Percentiles rank a stretch among this genome's conserved stretches.
Evolutionary conservation across 2,329 filamentous ascomycete genomes (phyloP).

Genomic region (Pseudocercospora vitis): DNA sequence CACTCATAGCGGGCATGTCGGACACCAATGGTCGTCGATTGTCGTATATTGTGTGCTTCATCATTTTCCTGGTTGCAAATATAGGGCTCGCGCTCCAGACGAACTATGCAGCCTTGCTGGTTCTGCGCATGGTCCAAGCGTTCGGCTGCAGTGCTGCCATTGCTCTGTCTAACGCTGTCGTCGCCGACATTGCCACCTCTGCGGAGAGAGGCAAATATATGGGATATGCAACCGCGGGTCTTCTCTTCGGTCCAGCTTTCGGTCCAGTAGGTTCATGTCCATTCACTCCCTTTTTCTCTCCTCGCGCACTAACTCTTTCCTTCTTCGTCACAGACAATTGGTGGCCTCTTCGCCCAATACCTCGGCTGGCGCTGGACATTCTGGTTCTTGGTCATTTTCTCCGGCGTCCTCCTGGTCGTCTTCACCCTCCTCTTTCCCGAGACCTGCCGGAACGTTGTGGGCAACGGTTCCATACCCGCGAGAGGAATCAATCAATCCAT

Average conservation of each 20-base stretch:
- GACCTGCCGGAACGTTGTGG: conserved; percentile 45
- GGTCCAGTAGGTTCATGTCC: conserved; percentile 13
- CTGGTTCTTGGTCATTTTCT: conserved; percentile 48
- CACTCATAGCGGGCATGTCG: conserved; percentile 33
- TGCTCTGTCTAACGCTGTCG: conserved; percentile 38
- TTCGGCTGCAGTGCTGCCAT: conserved; percentile 42
- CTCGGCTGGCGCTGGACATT: conserved; percentile 42
- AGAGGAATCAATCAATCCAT: conserved; percentile 33
- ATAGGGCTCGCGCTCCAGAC: conserved; percentile 31
- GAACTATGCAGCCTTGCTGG: conserved; percentile 31
- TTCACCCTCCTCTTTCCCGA: conserved; percentile 39
- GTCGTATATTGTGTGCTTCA: conserved; percentile 33
- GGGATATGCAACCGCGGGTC: conserved; percentile 37
- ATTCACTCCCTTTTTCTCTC: no score
- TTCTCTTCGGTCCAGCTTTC: conserved; percentile 24
- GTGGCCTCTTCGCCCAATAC: conserved; percentile 37
- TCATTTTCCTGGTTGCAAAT: conserved; percentile 33
- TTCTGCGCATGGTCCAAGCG: conserved; percentile 44
- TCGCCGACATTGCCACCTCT: conserved; percentile 40
- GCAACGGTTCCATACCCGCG: conserved; percentile 38
- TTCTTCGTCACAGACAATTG: conserved; percentile 29
- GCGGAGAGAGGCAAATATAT: conserved; percentile 42
- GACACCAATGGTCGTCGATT: conserved; percentile 31
- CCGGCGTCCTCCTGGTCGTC: conserved; percentile 35
- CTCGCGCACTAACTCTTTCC: neutral